phyloP scores from a whole-genome alignment of 306 rosid species.

The Chamaecrista fasciculata region DNA sequence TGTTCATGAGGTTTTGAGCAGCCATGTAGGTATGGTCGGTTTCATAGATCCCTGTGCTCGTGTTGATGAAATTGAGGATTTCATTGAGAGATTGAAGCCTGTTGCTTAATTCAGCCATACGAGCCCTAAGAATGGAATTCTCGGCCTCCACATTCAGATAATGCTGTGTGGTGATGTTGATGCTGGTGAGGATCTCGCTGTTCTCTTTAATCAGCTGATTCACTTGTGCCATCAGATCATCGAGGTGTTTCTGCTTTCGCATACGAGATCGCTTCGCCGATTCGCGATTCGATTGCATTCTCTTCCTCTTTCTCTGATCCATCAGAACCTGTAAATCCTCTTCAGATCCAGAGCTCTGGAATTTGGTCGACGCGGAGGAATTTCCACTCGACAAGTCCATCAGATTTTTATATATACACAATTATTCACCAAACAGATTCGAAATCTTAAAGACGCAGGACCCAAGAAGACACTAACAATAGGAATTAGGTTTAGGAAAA shows the following conservation, averaged over 20 bases:
- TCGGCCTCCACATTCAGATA: slow-evolving; percentile 52
- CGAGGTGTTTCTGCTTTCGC: slow-evolving; percentile 75
- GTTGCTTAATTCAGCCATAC: slow-evolving; percentile 61
- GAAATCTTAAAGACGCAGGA: slow-evolving; percentile 10
- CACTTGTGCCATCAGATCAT: slow-evolving; percentile 54
- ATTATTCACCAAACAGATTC: neutral
- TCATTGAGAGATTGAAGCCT: slow-evolving; percentile 66
- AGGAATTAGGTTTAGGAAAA: too few species aligned
- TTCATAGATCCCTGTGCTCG: slow-evolving; percentile 30
- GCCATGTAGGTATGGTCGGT: slow-evolving; percentile 16
- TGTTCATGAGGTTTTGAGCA: slow-evolving; percentile 41
- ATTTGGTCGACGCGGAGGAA: slow-evolving; percentile 40
- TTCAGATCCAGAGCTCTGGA: slow-evolving; percentile 60
- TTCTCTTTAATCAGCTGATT: slow-evolving; percentile 50
- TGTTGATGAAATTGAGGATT: slow-evolving; percentile 47
- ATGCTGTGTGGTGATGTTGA: slow-evolving; percentile 52
- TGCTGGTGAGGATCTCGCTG: slow-evolving; percentile 43
- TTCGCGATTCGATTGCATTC: slow-evolving; percentile 84
- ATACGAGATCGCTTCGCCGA: slow-evolving; percentile 82
- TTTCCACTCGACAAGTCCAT: slow-evolving; percentile 76
- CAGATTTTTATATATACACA: neutral
- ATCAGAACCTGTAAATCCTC: slow-evolving; percentile 51
- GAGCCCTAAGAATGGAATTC: slow-evolving; percentile 63
- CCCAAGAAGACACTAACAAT: slow-evolving; percentile 5
- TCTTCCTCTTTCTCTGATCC: slow-evolving; percentile 67